Conservation (phyloP, 805 yeast species). For the Candida ovalis region DNA sequence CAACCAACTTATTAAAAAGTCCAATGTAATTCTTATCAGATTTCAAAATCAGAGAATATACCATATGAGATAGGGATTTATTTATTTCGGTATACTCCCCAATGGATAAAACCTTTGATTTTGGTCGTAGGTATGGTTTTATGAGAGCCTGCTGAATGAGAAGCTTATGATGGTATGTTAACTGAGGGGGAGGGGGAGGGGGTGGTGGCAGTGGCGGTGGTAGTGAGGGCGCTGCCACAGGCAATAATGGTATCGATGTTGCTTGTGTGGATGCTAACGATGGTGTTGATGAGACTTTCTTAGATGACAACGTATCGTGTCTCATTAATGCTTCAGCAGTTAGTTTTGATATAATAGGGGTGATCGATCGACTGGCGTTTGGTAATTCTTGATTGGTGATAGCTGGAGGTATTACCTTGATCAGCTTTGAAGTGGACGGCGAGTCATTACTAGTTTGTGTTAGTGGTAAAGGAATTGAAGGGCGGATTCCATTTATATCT, state of each 20-base stretch:
- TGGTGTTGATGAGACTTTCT: background rate
- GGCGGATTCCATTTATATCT: background rate
- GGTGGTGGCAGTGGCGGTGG: background rate
- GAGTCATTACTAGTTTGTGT: background rate
- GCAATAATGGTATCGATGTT: too few species aligned
- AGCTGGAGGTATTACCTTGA: background rate
- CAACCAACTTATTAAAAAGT: background rate
- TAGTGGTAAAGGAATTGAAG: background rate
- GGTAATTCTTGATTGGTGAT: background rate
- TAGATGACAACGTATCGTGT: background rate
- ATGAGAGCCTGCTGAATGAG: conserved; percentile 55
- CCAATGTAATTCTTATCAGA: background rate
- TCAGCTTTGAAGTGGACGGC: too few species aligned
- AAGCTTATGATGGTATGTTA: conserved; percentile 42
- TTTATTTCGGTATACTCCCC: conserved; percentile 53
- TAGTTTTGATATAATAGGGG: background rate
- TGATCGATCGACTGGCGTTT: background rate
- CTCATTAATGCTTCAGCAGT: background rate
- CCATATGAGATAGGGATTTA: conserved; percentile 53
- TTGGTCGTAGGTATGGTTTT: conserved; percentile 46
- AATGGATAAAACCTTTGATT: conserved; percentile 18
- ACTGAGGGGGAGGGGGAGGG: background rate
- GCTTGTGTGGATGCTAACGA: background rate
- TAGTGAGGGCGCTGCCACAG: too few species aligned
- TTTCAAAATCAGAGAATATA: conserved; percentile 38